These are phyloP conservation scores for Casuarina equisetifolia DNA, from an alignment of 306 rosid genomes.

Conservation along the genomic window DNA sequence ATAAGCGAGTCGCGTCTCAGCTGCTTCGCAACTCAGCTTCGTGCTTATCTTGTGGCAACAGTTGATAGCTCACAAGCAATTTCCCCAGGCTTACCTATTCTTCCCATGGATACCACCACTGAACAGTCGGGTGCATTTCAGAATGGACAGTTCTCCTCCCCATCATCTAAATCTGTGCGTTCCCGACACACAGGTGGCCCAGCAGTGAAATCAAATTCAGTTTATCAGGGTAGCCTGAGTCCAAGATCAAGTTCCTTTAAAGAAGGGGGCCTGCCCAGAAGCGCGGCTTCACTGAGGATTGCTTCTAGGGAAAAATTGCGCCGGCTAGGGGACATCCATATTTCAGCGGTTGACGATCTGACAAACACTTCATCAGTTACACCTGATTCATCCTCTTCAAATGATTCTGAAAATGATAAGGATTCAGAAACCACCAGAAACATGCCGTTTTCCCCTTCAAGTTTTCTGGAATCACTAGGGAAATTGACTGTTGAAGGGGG, in stretches of 20 bases:
- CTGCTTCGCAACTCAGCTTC: slow-evolving; percentile 89
- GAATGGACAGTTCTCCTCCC: slow-evolving; percentile 40
- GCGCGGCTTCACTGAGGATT: slow-evolving; percentile 56
- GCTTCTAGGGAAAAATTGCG: slow-evolving; percentile 71
- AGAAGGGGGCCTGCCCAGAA: slow-evolving; percentile 75
- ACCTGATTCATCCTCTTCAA: slow-evolving; percentile 31
- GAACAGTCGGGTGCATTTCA: slow-evolving; percentile 42
- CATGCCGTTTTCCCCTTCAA: slow-evolving; percentile 45
- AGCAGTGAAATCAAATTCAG: slow-evolving; percentile 54
- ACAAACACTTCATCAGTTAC: slow-evolving; percentile 33
- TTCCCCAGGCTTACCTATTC: slow-evolving; percentile 30
- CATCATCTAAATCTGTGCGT: slow-evolving; percentile 61
- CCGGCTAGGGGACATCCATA: slow-evolving; percentile 57
- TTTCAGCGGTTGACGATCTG: slow-evolving; percentile 44
- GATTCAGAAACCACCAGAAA: slow-evolving; percentile 33
- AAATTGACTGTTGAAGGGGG: slow-evolving; percentile 64
- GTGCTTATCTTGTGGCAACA: slow-evolving; percentile 78
- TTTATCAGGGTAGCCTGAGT: slow-evolving; percentile 77
- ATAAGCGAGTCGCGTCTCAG: slow-evolving; percentile 84
- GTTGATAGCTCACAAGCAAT: slow-evolving; percentile 36
- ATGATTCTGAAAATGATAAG: slow-evolving; percentile 42
- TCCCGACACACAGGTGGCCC: slow-evolving; percentile 61
- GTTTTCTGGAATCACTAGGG: slow-evolving; percentile 60
- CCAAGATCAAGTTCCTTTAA: slow-evolving; percentile 88
- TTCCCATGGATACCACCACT: slow-evolving; percentile 26